Base-by-base conservation (phyloP, 1,284 basidiomycete genomes). In the Cystobasidium slooffiae region DNA sequence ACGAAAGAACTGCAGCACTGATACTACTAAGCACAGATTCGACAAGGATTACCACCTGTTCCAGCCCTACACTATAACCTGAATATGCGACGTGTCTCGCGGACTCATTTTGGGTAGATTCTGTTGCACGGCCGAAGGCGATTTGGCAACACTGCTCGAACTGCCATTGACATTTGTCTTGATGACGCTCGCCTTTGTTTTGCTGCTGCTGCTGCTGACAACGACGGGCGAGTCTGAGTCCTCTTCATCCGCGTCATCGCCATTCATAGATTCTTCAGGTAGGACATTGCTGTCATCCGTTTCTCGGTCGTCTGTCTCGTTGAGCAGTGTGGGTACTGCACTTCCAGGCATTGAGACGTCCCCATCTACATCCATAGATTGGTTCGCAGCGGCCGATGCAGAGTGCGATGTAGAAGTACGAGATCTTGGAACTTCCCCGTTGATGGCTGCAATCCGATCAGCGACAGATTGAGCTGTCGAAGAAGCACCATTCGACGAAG, bases 321-420 rank as follows among this genome's bases (percentile, higher is more conserved):
- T 39, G 31, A 64, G 24, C 39, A 73, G 63, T 22, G 70, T 73
- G 9, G 70, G 70, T 1, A 73, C 70, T 9, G 70, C 70, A 49
- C 62, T 65, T 61, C 63, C 63, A 24, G 70, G 70, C 20, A 73
- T 46, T 0, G 69, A 72, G 22, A 22, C 22, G 22, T 53, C 51
- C 31, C 31, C 31, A 22, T 72, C 69, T 5, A 61, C 46, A 24
- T 68, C 65, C 31, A 24, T 55, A 12, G 44, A 8, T 31, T 31
- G 31, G 31, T 31, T 31, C 31, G 31, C 31, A 31, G 31, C 31
- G 31, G 31, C 31, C 5, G 31, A 31, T 31, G 31, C 31, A 31
- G 31, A 31, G 31, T 31, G 1, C 31, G 31, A 31, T 31, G 31
- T 31, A 31, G 31, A 31, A 31, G 31, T 5, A 31, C 31, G 31